These are phyloP conservation scores for Alternaria ethzedia DNA, from an alignment of 2,329 filamentous ascomycete genomes.

Conservation along the genomic window DNA sequence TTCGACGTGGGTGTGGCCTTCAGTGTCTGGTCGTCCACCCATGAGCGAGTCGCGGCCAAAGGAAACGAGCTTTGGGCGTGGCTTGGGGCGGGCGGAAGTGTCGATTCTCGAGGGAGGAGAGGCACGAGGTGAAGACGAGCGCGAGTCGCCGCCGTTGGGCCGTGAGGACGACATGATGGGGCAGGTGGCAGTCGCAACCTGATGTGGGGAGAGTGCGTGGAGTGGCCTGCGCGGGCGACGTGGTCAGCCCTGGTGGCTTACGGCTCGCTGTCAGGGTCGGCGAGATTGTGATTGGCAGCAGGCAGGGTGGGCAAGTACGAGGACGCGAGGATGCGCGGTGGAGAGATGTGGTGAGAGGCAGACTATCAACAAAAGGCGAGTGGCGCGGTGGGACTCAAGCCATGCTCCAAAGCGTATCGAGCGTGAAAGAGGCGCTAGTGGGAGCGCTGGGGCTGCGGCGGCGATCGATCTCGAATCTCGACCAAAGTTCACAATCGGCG, in stretches of 20 bases:
- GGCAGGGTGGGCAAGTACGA: neutral
- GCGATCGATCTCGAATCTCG: neutral
- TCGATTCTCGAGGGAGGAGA: slow-evolving; percentile 26
- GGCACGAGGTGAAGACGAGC: slow-evolving; percentile 20
- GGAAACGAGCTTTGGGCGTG: slow-evolving; percentile 45
- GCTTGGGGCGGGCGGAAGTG: slow-evolving; percentile 19
- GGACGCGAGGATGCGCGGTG: slow-evolving; percentile 1
- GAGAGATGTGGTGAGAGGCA: slow-evolving; percentile 16
- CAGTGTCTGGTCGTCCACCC: slow-evolving; percentile 22
- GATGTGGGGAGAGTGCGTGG: slow-evolving; percentile 9
- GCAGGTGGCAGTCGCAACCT: slow-evolving; percentile 11
- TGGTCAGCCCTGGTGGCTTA: slow-evolving; percentile 15
- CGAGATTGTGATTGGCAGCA: slow-evolving; percentile 23
- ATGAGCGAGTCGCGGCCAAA: slow-evolving; percentile 40
- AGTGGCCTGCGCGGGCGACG: slow-evolving; percentile 21
- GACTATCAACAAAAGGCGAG: slow-evolving; percentile 3
- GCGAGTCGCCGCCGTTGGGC: slow-evolving; percentile 11
- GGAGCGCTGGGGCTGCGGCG: slow-evolving; percentile 1
- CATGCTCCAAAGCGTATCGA: neutral
- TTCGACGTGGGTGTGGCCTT: slow-evolving; percentile 29
- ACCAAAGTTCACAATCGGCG: neutral
- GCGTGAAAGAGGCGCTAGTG: slow-evolving; percentile 10
- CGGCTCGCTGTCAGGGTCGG: slow-evolving; percentile 9
- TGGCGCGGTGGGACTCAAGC: neutral
- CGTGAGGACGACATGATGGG: slow-evolving; percentile 11